A percentile compares a stretch with the other conserved stretches of the same genome.
phyloP scores from a whole-genome alignment of 495 filamentous ascomycete species.

The Podospora anserina region DNA sequence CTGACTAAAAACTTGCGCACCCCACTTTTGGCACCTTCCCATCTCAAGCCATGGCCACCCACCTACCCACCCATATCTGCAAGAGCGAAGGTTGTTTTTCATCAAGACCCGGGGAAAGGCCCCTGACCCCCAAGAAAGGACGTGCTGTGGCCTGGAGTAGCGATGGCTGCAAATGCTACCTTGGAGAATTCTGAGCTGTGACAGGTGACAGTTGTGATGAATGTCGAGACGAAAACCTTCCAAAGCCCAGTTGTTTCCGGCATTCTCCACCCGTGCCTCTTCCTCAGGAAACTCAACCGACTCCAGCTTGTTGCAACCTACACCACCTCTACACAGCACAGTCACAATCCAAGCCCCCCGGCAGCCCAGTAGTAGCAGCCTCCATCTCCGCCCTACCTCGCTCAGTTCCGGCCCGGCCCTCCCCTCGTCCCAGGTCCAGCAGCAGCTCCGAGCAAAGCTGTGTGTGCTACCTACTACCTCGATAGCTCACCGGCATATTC shows the following conservation, averaged over 20 bases:
- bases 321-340: not conserved
- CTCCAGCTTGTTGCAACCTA: not conserved
- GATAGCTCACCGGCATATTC: not conserved
- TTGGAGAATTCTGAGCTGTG: not conserved
- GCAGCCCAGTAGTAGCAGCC: not conserved
- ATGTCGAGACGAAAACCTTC: no score
- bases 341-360: not conserved
- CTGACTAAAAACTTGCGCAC: not conserved
- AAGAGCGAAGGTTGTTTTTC: not conserved
- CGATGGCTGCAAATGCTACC: not conserved
- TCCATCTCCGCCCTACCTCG: not conserved
- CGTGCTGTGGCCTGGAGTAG: not conserved
- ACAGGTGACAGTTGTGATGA: not conserved
- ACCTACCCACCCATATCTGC: not conserved
- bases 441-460: not conserved
- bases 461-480: not conserved
- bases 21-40: not conserved
- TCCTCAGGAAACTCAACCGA: not conserved
- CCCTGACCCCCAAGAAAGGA: not conserved
- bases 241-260: not conserved
- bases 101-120: not conserved
- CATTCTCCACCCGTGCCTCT: slow-evolving; percentile 16
- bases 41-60: not conserved
- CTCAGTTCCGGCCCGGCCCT: not conserved
- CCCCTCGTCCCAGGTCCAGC: not conserved